Conservation (phyloP, 2,329 filamentous ascomycete genomes). For the Alternaria triticimaculans region DNA sequence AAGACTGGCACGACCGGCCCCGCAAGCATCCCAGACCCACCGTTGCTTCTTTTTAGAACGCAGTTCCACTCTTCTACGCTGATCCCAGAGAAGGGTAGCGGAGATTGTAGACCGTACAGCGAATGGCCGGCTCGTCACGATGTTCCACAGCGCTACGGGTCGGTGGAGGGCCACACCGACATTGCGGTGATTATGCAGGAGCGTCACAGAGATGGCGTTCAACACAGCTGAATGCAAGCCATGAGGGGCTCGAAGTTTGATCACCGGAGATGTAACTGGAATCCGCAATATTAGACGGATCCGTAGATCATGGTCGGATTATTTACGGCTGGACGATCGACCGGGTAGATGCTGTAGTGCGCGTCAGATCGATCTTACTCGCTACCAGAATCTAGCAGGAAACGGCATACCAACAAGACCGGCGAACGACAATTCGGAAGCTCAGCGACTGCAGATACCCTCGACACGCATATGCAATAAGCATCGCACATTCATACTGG, state of each 20-base stretch:
- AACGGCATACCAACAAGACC: not conserved
- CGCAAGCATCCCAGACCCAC: constrained; percentile 7
- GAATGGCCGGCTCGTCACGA: not conserved
- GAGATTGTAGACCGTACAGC: not conserved
- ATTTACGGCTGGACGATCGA: constrained; percentile 1
- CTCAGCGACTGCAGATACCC: not conserved
- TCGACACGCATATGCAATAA: not conserved
- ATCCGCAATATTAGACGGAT: not conserved
- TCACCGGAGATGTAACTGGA: not conserved
- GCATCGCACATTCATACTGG: not conserved
- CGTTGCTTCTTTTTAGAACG: constrained; percentile 5
- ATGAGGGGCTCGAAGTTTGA: not conserved
- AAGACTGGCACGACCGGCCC: constrained; percentile 5
- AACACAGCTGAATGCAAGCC: not conserved
- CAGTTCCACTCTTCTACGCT: constrained; percentile 4
- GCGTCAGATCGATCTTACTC: not conserved
- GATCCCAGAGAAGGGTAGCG: not conserved
- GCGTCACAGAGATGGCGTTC: not conserved
- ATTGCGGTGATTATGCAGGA: constrained; percentile 7
- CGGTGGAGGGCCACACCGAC: constrained; percentile 4
- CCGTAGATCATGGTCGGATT: constrained; percentile 1
- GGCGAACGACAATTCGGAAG: not conserved
- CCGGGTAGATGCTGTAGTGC: constrained; percentile 3
- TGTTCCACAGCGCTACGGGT: constrained; percentile 8
- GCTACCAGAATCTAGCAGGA: not conserved